Conservation (phyloP, 139 green algal genomes). For the Chlorella sp. region DNA sequence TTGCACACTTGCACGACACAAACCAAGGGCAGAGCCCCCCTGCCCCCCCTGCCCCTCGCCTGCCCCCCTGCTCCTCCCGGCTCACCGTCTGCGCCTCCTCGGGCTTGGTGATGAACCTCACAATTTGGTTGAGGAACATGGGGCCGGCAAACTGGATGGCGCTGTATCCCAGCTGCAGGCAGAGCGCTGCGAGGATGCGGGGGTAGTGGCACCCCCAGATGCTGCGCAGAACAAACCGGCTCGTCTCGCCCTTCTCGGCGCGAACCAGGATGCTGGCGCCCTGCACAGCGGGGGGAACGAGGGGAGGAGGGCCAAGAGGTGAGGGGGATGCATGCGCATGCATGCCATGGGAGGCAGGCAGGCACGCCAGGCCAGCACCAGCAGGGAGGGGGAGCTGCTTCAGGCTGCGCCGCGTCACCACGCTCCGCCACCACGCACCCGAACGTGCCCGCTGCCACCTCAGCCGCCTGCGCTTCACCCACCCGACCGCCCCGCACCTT, state of each 20-base stretch:
- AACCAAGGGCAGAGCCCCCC: no score
- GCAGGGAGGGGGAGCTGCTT: background rate
- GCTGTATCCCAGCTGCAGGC: constrained; percentile 50
- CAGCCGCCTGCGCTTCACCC: no score
- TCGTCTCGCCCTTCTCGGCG: constrained; percentile 27
- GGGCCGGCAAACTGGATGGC: constrained; percentile 55
- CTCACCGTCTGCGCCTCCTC: constrained; percentile 12
- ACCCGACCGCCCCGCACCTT: constrained; percentile 4
- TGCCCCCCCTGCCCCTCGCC: no score
- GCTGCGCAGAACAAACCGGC: constrained; percentile 28
- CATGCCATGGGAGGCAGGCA: background rate
- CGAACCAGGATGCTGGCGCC: constrained; percentile 15
- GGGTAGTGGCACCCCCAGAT: constrained; percentile 31
- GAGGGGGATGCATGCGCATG: background rate
- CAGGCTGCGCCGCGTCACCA: background rate
- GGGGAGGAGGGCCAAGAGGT: background rate
- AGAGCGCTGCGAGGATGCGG: constrained; percentile 35
- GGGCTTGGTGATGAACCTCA: constrained; percentile 40
- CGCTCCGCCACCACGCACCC: background rate
- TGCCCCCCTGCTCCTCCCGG: no score
- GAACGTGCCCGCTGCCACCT: background rate
- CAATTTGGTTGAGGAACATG: constrained; percentile 58
- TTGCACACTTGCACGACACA: no score
- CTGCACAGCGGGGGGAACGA: background rate
- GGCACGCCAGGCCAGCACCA: background rate